Evolutionary conservation across 306 rosid species (phyloP).

Genomic region (Rosa chinensis): DNA sequence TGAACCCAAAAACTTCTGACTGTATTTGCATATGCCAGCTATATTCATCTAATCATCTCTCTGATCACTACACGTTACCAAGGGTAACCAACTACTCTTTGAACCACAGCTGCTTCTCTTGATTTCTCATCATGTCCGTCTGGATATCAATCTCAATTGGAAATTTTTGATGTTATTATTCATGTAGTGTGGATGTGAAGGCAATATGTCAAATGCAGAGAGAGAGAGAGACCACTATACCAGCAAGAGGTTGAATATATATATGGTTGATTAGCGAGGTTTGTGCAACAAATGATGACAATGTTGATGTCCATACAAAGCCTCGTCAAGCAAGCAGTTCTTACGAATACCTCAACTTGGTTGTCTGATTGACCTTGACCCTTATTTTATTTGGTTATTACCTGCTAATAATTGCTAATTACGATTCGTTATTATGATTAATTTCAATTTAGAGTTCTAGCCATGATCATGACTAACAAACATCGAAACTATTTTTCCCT

Average conservation of each 20-base stretch:
- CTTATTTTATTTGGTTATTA: neutral
- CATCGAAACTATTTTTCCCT: neutral
- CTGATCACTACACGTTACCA: too few species aligned
- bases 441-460: neutral
- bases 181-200: neutral
- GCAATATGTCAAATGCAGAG: neutral
- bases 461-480: neutral
- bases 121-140: neutral
- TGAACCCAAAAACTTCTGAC: too few species aligned
- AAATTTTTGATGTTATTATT: neutral
- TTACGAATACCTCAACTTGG: conserved; percentile 30
- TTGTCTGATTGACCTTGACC: conserved; percentile 22
- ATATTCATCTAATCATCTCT: too few species aligned
- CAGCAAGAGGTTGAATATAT: neutral
- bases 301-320: conserved; percentile 28
- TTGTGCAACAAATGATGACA: neutral
- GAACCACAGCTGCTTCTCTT: neutral
- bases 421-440: neutral
- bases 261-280: neutral
- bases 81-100: too few species aligned
- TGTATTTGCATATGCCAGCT: too few species aligned
- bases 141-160: too few species aligned
- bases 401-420: neutral
- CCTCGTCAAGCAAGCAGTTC: conserved; percentile 33
- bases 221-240: neutral